These are phyloP conservation scores for Apiotrichum sp. DNA, from an alignment of 1,284 basidiomycete species.

Conservation along the genomic window DNA sequence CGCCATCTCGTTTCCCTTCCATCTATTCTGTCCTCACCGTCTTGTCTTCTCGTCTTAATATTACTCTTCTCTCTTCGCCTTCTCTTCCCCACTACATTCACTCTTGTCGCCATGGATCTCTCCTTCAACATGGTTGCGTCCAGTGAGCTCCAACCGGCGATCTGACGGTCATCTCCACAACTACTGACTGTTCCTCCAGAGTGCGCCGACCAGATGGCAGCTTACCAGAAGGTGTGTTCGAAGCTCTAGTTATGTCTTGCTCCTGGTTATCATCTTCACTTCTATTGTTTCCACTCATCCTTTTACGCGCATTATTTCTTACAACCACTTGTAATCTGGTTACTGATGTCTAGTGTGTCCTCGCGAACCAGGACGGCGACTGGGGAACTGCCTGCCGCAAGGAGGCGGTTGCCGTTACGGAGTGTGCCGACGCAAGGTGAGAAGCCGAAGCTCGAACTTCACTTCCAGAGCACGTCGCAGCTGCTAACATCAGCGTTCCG, in stretches of 20 bases:
- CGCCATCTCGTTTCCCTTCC: too few relatives aligned
- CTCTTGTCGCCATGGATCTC: slow-evolving; percentile 38
- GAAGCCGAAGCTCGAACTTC: neutral
- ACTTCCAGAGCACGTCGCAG: neutral
- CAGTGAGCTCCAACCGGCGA: slow-evolving; percentile 25
- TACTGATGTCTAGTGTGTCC: slow-evolving; percentile 30
- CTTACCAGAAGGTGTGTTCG: slow-evolving; percentile 36
- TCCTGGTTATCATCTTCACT: too few relatives aligned
- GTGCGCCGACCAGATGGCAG: slow-evolving; percentile 43
- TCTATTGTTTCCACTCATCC: too few relatives aligned
- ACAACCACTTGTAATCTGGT: neutral
- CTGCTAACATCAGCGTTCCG: slow-evolving; percentile 27
- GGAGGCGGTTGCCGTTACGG: slow-evolving; percentile 33
- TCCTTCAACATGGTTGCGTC: slow-evolving; percentile 44
- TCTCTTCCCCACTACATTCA: neutral
- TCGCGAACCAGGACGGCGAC: slow-evolving; percentile 37
- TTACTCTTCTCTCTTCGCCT: neutral
- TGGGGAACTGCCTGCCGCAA: slow-evolving; percentile 39
- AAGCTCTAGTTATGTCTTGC: neutral
- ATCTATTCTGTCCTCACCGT: neutral
- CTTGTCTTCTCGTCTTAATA: neutral
- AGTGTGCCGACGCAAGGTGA: slow-evolving; percentile 41
- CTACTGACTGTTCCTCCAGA: slow-evolving; percentile 19
- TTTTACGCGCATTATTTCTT: too few relatives aligned
- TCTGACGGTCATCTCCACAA: too few relatives aligned